phyloP scores from a whole-genome alignment of 2,329 filamentous ascomycete species.

The Chaetomium strumarium region DNA sequence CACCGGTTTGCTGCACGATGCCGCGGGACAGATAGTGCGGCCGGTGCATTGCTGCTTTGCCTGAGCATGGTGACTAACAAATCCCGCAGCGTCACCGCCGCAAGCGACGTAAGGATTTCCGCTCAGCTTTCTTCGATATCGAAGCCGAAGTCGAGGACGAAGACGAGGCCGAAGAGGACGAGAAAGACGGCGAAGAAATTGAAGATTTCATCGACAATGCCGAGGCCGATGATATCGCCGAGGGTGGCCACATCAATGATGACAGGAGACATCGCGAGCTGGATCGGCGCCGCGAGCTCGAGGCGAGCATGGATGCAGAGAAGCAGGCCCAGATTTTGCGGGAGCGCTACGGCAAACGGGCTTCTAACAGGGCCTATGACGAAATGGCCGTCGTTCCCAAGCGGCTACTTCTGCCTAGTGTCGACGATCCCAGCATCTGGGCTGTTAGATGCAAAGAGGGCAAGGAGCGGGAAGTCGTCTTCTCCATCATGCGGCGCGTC shows the following conservation, averaged over 20 bases:
- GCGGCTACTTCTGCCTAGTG: conserved; percentile 79
- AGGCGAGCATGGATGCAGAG: conserved; percentile 85
- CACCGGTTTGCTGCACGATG: conserved; percentile 9
- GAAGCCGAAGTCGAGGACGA: conserved; percentile 98
- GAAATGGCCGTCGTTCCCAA: conserved; percentile 78
- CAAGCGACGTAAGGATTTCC: conserved; percentile 69
- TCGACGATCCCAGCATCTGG: conserved; percentile 95
- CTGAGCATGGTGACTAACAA: conserved; percentile 14
- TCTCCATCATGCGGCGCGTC: conserved; percentile 80
- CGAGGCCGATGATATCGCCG: conserved; percentile 83
- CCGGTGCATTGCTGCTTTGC: background rate
- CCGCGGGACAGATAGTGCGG: too few relatives aligned
- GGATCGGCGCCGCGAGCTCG: conserved; percentile 82
- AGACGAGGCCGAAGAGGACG: conserved; percentile 80
- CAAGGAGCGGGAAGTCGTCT: conserved; percentile 88
- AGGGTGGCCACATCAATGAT: conserved; percentile 74
- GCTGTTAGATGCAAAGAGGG: conserved; percentile 88
- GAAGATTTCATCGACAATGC: conserved; percentile 84
- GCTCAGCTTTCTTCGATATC: conserved; percentile 90
- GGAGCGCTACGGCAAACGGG: conserved; percentile 80
- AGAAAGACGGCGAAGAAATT: conserved; percentile 77
- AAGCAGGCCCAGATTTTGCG: conserved; percentile 82
- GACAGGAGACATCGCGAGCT: conserved; percentile 91
- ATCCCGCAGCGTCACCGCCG: conserved; percentile 56
- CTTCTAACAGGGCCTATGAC: conserved; percentile 55